Evolutionary conservation across 495 filamentous ascomycete species (phyloP).

Genomic region (Aspergillus ellipticus): DNA sequence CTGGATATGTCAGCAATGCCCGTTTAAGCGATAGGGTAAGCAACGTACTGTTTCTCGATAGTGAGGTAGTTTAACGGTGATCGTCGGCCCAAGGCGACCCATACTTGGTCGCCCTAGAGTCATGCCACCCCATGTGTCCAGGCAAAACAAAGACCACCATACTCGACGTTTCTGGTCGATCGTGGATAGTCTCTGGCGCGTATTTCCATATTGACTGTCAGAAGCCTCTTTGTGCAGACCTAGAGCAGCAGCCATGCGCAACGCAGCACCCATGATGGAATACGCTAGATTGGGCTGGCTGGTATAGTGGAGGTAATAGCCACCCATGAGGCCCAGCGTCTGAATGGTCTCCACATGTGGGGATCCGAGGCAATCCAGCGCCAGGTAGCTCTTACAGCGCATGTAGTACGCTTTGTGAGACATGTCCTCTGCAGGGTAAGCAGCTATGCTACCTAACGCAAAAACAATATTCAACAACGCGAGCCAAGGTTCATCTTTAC

Average conservation of each 20-base stretch:
- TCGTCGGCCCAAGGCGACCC: constrained; percentile 67
- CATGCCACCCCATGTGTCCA: constrained; percentile 75
- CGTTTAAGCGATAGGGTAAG: background rate
- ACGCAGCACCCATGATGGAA: constrained; percentile 37
- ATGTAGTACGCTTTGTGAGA: constrained; percentile 71
- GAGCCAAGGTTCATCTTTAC: constrained; percentile 70
- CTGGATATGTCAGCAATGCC: constrained; percentile 35
- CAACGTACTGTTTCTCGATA: constrained; percentile 50
- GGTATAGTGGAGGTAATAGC: constrained; percentile 77
- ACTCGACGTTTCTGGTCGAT: constrained; percentile 64
- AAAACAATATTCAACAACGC: constrained; percentile 77
- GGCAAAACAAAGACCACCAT: constrained; percentile 78
- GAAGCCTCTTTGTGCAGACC: constrained; percentile 71
- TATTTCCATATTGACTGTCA: constrained; percentile 35
- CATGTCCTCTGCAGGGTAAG: constrained; percentile 64
- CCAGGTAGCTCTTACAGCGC: constrained; percentile 63
- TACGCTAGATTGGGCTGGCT: constrained; percentile 72
- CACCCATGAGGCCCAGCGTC: constrained; percentile 65
- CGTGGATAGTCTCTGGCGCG: constrained; percentile 28
- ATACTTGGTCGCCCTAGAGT: constrained; percentile 76
- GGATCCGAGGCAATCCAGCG: constrained; percentile 56
- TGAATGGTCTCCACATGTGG: constrained; percentile 66
- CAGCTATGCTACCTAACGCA: constrained; percentile 71
- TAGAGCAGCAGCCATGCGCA: constrained; percentile 45
- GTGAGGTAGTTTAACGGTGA: constrained; percentile 68